Conservation (phyloP, 2,329 filamentous ascomycete genomes). For the Colletotrichum sp. region DNA sequence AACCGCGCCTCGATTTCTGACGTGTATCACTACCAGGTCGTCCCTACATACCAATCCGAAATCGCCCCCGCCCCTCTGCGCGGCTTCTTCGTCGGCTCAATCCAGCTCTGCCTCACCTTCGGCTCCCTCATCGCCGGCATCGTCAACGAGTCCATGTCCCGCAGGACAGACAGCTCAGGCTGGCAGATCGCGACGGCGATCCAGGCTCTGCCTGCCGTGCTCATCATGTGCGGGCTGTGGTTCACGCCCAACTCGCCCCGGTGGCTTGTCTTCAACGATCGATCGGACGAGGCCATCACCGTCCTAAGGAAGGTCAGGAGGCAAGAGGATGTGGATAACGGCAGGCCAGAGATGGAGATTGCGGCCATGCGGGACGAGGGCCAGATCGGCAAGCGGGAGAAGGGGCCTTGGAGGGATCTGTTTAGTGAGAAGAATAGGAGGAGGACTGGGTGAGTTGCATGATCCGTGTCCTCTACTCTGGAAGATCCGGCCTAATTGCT, state of each 20-base stretch:
- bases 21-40: neutral
- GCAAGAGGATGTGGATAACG: neutral
- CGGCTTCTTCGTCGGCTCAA: constrained; percentile 19
- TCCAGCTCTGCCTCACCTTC: constrained; percentile 21
- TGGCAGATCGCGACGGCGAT: constrained; percentile 24
- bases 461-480: neutral
- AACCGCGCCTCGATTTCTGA: too few species aligned
- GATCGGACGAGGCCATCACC: neutral
- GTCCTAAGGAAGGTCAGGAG: neutral
- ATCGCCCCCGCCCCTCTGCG: neutral
- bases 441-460: neutral
- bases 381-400: neutral
- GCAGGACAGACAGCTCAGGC: constrained; percentile 4
- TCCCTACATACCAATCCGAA: neutral
- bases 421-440: neutral
- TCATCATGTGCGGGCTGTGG: neutral
- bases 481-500: fast-evolving
- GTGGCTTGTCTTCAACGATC: neutral
- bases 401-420: neutral
- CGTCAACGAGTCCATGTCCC: constrained; percentile 24
- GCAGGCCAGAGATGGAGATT: neutral
- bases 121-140: constrained; percentile 25
- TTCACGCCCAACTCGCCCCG: neutral
- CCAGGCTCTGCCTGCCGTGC: constrained; percentile 15
- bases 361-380: neutral